These are phyloP conservation scores for Penicillium brasilianum DNA, from an alignment of 2,329 filamentous ascomycete species.

Conservation along the genomic window DNA sequence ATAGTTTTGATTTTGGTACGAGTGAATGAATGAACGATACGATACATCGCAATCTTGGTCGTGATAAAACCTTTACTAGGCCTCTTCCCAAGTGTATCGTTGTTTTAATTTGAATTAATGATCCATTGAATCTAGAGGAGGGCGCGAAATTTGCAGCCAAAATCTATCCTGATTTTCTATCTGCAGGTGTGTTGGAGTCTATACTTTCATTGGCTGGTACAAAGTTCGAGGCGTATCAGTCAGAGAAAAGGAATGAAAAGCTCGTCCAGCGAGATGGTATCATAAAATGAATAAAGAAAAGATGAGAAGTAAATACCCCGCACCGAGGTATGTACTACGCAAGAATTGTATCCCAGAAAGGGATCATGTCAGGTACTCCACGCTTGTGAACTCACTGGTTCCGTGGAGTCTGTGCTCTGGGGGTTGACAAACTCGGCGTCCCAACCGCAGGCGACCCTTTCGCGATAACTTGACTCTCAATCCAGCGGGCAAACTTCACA, in stretches of 20 bases:
- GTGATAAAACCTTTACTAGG: neutral
- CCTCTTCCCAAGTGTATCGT: too few species aligned
- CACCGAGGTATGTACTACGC: neutral
- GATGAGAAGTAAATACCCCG: neutral
- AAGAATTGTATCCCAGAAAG: neutral
- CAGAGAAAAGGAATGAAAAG: neutral
- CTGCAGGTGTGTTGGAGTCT: neutral
- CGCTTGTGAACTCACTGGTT: neutral
- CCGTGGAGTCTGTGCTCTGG: constrained; percentile 6
- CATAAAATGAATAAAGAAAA: neutral
- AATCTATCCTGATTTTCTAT: neutral
- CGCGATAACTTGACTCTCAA: constrained; percentile 47
- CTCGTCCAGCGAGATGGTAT: constrained; percentile 4
- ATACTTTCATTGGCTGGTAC: neutral
- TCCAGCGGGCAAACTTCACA: constrained; percentile 56
- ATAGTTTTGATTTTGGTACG: constrained; percentile 34
- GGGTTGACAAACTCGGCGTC: constrained; percentile 7
- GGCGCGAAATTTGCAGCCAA: neutral
- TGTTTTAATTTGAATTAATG: neutral
- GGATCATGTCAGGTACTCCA: neutral
- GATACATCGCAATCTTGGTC: constrained; percentile 24
- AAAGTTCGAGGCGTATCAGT: neutral
- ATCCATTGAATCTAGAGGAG: neutral
- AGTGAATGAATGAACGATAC: constrained; percentile 45
- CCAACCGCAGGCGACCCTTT: constrained; percentile 23